Base-by-base conservation (phyloP, 2,329 filamentous ascomycete species). In the Calonectria montana region DNA sequence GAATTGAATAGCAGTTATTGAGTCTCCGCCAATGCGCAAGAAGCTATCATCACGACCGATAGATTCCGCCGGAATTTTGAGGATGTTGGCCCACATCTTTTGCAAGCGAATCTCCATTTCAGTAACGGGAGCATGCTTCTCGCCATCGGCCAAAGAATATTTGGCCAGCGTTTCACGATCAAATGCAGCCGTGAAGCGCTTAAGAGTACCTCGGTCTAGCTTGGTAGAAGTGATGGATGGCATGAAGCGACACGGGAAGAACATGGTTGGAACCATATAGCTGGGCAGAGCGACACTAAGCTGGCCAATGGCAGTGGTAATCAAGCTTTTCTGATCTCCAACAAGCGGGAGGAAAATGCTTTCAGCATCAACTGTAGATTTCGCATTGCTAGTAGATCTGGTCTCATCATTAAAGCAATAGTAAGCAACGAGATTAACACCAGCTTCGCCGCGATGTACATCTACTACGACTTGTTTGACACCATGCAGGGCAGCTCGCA, bases 21-120 rank as follows among this genome's bases (percentile, higher is more conserved):
- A 88, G 74, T 88, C 86, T 25, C 87, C 87, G 7, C 87, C 87
- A 0, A 87, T 82, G 0, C 81, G 81, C 80, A 89, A 87, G 77
- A 89, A 88, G 77, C 84, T 87, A 72, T 87, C 84, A 4, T 86
- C 82, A 2, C 50, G 48, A 18, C 65, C 65, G 31, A 47, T 48
- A 1, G 6, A 84, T 72, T 8, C 75, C 74, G 6, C 81, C 72
- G 78, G 73, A 3, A 85, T 73, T 4, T 75, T 75, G 2, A 87
- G 79, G 0, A 85, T 75, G 1, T 80, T 76, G 4, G 80, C 78
- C 85, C 86, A 87, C 31, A 84, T 77, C 18, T 68, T 62, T n/a
- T 78, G 81, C 21, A 86, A 72, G 0, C 76, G 77, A 13, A 65
- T 31, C 43, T 81, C 29, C 15, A 64, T 41, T n/a, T 37, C 18